Evolutionary conservation across 2,329 filamentous ascomycete genomes (phyloP).

Genomic region (Cylindrodendrum hubeiense): DNA sequence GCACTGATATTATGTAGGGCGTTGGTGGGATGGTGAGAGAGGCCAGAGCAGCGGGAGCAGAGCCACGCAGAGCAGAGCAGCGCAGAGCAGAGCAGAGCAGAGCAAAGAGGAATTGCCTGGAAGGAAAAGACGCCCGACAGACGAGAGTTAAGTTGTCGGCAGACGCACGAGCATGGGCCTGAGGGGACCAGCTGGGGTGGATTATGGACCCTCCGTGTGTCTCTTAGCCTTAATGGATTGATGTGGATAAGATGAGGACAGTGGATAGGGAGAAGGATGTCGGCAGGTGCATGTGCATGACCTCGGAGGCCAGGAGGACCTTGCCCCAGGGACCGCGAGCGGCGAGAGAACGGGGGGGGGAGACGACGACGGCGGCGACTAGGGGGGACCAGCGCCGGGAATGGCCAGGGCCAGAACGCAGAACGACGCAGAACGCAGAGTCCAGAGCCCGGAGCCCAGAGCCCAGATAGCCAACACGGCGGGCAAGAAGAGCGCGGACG

Average conservation of each 20-base stretch:
- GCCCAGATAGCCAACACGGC: neutral
- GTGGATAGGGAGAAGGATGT: slow-evolving; percentile 38
- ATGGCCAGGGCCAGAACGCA: slow-evolving; percentile 1
- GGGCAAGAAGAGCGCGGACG: neutral
- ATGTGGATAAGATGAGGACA: slow-evolving; percentile 36
- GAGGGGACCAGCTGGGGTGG: slow-evolving; percentile 22
- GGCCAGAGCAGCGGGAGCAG: neutral
- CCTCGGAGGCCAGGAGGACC: slow-evolving; percentile 23
- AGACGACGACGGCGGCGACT: slow-evolving; percentile 5
- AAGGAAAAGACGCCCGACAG: slow-evolving; percentile 7
- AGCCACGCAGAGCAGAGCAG: slow-evolving; percentile 2
- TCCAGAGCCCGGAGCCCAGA: no score
- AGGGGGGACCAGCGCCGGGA: neutral
- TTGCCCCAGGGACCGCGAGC: slow-evolving; percentile 2
- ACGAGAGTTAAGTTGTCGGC: slow-evolving; percentile 17
- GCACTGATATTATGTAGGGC: slow-evolving; percentile 11
- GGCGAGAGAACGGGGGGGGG: slow-evolving; percentile 10
- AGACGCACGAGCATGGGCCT: slow-evolving; percentile 20
- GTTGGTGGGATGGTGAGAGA: slow-evolving; percentile 7
- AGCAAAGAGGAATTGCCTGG: neutral
- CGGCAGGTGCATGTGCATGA: slow-evolving; percentile 40
- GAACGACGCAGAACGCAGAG: slow-evolving; percentile 1
- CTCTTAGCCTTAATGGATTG: slow-evolving; percentile 25
- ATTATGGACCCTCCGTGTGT: slow-evolving; percentile 30
- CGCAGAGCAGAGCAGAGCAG: neutral